phyloP scores from a whole-genome alignment of 305 asterid species.

The Striga hermonthica region DNA sequence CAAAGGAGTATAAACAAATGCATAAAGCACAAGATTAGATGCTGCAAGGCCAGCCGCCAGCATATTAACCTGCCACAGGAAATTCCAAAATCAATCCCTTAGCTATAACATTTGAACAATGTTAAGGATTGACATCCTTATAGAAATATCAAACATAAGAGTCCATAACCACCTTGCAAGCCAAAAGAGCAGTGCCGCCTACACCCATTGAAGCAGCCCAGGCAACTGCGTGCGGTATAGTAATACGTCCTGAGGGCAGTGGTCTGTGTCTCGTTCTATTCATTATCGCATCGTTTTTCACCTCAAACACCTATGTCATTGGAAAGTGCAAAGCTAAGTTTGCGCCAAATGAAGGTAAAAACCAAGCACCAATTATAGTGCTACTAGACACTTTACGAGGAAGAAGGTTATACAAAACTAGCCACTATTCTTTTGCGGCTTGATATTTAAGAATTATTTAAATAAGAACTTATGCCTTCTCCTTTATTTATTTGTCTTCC shows the following conservation, averaged over 20 bases:
- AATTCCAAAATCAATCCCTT: conserved; percentile 52
- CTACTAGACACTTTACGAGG: neutral
- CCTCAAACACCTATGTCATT: conserved; percentile 69
- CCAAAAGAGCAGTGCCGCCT: conserved; percentile 83
- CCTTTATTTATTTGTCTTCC: neutral
- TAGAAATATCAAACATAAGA: conserved; percentile 30
- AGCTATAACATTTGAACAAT: conserved; percentile 23
- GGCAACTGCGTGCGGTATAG: conserved; percentile 66
- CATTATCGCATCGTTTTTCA: conserved; percentile 87
- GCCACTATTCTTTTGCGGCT: no score
- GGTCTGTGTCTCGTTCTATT: conserved; percentile 87
- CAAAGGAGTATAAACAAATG: conserved; percentile 93
- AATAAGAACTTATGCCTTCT: no score
- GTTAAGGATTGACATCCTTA: conserved; percentile 17
- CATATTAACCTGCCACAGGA: conserved; percentile 78
- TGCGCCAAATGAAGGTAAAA: conserved; percentile 14
- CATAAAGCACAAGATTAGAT: conserved; percentile 86
- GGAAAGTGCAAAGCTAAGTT: conserved; percentile 2
- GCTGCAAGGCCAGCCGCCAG: conserved; percentile 98
- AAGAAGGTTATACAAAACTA: no score
- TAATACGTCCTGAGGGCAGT: conserved; percentile 77
- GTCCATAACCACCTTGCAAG: conserved; percentile 64
- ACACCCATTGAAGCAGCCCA: conserved; percentile 82
- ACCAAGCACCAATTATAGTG: neutral
- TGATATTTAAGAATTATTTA: no score